Evolutionary conservation across 768 basidiomycete genomes (phyloP).

Genomic region (Phlebiopsis gigantea): DNA sequence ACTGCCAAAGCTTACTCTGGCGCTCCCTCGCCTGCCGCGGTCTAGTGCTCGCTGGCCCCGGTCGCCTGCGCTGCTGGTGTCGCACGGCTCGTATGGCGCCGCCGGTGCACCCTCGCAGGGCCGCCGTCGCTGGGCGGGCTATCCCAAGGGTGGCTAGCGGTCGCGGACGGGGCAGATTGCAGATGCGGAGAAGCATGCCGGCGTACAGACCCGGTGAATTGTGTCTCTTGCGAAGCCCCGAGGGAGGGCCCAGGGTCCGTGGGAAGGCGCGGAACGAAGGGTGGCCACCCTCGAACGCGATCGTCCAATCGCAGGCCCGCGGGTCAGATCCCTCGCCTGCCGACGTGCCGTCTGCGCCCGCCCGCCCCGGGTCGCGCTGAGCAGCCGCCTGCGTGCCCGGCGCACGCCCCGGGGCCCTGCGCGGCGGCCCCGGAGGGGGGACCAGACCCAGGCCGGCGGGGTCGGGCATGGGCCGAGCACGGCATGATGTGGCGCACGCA

Average conservation of each 20-base stretch:
- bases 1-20: conserved; percentile 12
- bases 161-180: too few relatives aligned
- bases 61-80: too few relatives aligned
- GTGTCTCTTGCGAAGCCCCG: conserved; percentile 2
- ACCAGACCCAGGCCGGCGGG: not conserved
- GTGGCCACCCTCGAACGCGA: conserved; percentile 12
- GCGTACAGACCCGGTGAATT: conserved; percentile 6
- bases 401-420: not conserved
- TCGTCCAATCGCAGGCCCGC: conserved; percentile 8
- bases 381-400: not conserved
- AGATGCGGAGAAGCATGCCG: conserved; percentile 5
- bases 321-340: conserved; percentile 1
- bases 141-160: too few relatives aligned
- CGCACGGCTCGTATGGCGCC: too few relatives aligned
- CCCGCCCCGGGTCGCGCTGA: not conserved
- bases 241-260: conserved; percentile 10
- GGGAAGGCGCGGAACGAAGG: not conserved
- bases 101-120: too few relatives aligned
- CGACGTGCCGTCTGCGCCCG: not conserved
- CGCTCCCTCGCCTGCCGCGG: not conserved
- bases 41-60: not conserved
- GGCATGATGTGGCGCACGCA: conserved; percentile 1
- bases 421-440: not conserved
- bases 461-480: not conserved
- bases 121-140: too few relatives aligned